Evolutionary conservation across 108 stramenopile genomes (phyloP).

Genomic region (Chaetoceros muelleri): DNA sequence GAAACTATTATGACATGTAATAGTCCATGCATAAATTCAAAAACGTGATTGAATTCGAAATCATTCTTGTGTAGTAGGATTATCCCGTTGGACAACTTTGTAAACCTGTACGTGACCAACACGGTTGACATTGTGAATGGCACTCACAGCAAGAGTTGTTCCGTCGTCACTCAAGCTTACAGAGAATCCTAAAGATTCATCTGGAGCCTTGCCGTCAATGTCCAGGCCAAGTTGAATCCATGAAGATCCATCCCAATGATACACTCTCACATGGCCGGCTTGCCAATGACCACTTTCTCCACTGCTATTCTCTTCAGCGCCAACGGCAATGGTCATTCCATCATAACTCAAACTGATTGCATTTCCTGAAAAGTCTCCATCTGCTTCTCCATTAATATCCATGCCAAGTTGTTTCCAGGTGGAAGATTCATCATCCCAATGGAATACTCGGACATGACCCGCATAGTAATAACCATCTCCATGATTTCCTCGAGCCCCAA

Average conservation of each 20-base stretch:
- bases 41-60: too few relatives aligned
- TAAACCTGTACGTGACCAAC: too few relatives aligned
- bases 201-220: background rate
- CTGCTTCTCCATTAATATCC: slow-evolving; percentile 4
- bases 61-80: too few relatives aligned
- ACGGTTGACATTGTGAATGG: too few relatives aligned
- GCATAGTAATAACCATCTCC: background rate
- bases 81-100: too few relatives aligned
- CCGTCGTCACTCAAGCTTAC: slow-evolving; percentile 4
- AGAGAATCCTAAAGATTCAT: background rate
- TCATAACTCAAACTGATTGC: slow-evolving; percentile 2
- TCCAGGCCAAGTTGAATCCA: slow-evolving; percentile 1
- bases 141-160: slow-evolving; percentile 1
- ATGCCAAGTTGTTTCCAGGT: background rate
- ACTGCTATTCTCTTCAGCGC: background rate
- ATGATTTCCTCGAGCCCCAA: background rate
- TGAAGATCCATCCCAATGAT: background rate
- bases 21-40: too few relatives aligned
- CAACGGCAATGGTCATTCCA: slow-evolving; percentile 1
- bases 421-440: background rate
- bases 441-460: slow-evolving; percentile 5
- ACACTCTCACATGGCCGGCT: slow-evolving; percentile 9
- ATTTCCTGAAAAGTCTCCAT: background rate
- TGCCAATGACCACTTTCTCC: background rate
- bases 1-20: too few relatives aligned